Evolutionary conservation across 108 stramenopile species (phyloP).

Genomic region (Cyclotella baltica): DNA sequence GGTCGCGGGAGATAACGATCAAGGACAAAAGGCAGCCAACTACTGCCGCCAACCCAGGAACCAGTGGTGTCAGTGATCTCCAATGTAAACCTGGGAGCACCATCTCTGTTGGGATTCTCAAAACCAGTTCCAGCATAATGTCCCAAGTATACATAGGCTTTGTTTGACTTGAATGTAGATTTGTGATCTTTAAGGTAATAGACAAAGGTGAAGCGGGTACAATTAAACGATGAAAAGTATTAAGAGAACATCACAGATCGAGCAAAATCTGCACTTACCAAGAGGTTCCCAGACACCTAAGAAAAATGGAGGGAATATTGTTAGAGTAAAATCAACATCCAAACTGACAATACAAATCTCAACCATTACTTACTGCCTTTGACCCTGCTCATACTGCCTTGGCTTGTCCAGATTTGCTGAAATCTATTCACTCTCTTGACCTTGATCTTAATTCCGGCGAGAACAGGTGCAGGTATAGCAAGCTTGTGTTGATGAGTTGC

Average conservation of each 20-base stretch:
- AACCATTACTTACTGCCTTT: slow-evolving; percentile 74
- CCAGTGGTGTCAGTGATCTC: slow-evolving; percentile 96
- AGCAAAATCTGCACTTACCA: not conserved
- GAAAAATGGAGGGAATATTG: not conserved
- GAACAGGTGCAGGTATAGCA: slow-evolving; percentile 89
- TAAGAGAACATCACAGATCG: not conserved
- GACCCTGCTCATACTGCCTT: slow-evolving; percentile 92
- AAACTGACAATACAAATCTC: not conserved
- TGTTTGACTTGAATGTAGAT: slow-evolving; percentile 81
- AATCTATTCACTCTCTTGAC: slow-evolving; percentile 90
- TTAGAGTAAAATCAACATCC: not conserved
- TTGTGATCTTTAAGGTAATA: slow-evolving; percentile 31
- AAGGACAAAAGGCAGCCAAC: slow-evolving; percentile 93
- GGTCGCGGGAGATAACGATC: slow-evolving; percentile 94
- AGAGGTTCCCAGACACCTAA: slow-evolving; percentile 87
- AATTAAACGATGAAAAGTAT: not conserved
- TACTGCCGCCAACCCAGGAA: slow-evolving; percentile 90
- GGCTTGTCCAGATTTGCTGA: slow-evolving; percentile 90
- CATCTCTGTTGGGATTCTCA: slow-evolving; percentile 87
- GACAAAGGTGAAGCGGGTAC: not conserved
- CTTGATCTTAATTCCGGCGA: slow-evolving; percentile 93
- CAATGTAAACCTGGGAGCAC: slow-evolving; percentile 77
- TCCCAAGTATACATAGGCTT: slow-evolving; percentile 91
- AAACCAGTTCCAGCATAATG: slow-evolving; percentile 90
- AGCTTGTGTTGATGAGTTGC: slow-evolving; percentile 71